A percentile compares a stretch with the other conserved stretches of the same genome.
Conservation (phyloP, 768 basidiomycete species). For the Omphalotus guepiniiformis region DNA sequence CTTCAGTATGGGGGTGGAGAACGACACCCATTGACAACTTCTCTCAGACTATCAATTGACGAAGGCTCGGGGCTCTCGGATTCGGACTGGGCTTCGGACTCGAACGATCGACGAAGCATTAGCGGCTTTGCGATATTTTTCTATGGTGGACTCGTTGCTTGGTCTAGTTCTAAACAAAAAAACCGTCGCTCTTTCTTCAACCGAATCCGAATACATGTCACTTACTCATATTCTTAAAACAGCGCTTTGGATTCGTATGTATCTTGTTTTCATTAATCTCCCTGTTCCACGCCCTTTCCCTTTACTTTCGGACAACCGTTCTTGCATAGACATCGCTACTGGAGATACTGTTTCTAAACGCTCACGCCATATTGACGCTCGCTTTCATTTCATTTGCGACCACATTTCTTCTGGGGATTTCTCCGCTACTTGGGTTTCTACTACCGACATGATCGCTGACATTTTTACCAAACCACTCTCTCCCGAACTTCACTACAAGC, state of each 20-base stretch:
- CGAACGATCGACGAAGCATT: not conserved
- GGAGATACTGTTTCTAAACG: constrained; percentile 22
- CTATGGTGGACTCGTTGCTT: too few relatives aligned
- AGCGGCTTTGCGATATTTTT: not conserved
- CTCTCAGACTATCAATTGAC: not conserved
- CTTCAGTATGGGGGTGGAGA: not conserved
- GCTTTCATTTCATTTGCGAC: constrained; percentile 24
- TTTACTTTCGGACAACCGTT: constrained; percentile 22
- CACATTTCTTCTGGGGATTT: too few relatives aligned
- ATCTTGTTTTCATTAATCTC: constrained; percentile 21
- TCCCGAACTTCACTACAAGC: not conserved
- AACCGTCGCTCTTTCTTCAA: not conserved
- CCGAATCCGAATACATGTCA: constrained; percentile 24
- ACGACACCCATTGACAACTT: not conserved
- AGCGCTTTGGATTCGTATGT: constrained; percentile 22
- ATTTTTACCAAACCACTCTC: constrained; percentile 35
- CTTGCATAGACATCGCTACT: constrained; percentile 21
- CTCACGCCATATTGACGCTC: constrained; percentile 24
- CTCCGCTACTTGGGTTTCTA: constrained; percentile 20
- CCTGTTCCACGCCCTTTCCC: not conserved
- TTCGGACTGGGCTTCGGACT: not conserved
- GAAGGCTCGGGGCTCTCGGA: not conserved
- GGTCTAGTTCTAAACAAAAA: not conserved
- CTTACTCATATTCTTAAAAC: constrained; percentile 18
- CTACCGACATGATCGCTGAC: constrained; percentile 30